phyloP scores from a whole-genome alignment of 192 early-diverging fungal genomes.

The Mortierella hygrophila region DNA sequence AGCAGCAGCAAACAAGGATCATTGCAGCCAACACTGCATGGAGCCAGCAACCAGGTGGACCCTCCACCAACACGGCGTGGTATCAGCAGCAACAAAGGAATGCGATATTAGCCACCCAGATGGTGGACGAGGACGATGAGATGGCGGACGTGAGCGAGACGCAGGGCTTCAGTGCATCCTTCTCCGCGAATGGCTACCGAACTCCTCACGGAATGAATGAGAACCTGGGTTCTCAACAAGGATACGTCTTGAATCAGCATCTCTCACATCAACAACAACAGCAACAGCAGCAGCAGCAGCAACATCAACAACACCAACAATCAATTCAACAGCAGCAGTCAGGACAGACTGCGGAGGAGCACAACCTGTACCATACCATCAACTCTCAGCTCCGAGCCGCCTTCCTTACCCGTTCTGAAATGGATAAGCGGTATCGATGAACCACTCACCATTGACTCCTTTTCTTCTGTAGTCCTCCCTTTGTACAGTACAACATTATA shows the following conservation, averaged over 20 bases:
- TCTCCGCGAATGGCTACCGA: background rate
- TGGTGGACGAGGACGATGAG: slow-evolving; percentile 57
- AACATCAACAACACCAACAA: background rate
- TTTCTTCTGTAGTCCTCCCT: background rate
- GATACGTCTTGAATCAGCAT: slow-evolving; percentile 2
- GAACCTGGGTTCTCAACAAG: background rate
- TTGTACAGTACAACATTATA: background rate
- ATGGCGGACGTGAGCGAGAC: slow-evolving; percentile 37
- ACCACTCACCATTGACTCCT: no score
- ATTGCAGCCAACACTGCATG: slow-evolving; percentile 36
- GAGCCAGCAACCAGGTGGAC: no score
- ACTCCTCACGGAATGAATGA: background rate
- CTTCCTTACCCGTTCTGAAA: slow-evolving; percentile 25
- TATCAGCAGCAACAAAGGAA: slow-evolving; percentile 34
- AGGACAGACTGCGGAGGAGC: background rate
- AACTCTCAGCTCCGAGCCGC: slow-evolving; percentile 52
- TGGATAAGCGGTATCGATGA: slow-evolving; percentile 31
- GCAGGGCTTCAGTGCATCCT: background rate
- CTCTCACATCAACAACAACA: background rate
- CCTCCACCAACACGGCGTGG: slow-evolving; percentile 22
- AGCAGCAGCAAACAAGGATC: slow-evolving; percentile 7
- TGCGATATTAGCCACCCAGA: slow-evolving; percentile 34
- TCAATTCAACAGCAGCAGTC: background rate
- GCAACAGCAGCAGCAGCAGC: background rate
- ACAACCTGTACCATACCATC: slow-evolving; percentile 34